Conservation (phyloP, 345 rosid species). For the Eucalyptus marginata region DNA sequence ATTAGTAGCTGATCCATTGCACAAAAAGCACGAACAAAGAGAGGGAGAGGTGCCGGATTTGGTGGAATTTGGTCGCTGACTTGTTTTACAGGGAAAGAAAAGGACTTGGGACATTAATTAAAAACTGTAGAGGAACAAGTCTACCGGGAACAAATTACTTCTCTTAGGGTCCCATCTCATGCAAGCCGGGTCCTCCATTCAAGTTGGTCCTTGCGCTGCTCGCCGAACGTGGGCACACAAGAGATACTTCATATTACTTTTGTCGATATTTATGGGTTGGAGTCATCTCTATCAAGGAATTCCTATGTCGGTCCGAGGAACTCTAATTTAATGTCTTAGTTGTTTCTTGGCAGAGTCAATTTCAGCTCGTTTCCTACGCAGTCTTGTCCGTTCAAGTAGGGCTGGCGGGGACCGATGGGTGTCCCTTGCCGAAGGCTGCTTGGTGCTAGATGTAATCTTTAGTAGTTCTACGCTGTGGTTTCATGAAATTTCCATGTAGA, state of each 20-base stretch:
- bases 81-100: background rate
- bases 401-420: background rate
- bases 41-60: background rate
- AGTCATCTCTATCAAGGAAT: background rate
- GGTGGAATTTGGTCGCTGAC: background rate
- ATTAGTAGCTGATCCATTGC: background rate
- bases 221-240: background rate
- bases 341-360: background rate
- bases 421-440: background rate
- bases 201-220: background rate
- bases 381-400: background rate
- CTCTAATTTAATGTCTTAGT: background rate
- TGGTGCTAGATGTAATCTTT: background rate
- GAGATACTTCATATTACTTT: background rate
- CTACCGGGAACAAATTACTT: background rate
- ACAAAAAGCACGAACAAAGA: background rate
- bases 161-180: background rate
- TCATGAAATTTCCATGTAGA: too few species aligned
- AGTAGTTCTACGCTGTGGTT: background rate
- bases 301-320: background rate
- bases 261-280: background rate
- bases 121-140: background rate
- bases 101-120: background rate
- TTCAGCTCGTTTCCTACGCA: background rate
- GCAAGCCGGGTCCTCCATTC: background rate